A percentile compares a stretch with the other conserved stretches of the same genome.
Conservation (phyloP, 2,329 filamentous ascomycete genomes). For the Calonectria ilicicola region DNA sequence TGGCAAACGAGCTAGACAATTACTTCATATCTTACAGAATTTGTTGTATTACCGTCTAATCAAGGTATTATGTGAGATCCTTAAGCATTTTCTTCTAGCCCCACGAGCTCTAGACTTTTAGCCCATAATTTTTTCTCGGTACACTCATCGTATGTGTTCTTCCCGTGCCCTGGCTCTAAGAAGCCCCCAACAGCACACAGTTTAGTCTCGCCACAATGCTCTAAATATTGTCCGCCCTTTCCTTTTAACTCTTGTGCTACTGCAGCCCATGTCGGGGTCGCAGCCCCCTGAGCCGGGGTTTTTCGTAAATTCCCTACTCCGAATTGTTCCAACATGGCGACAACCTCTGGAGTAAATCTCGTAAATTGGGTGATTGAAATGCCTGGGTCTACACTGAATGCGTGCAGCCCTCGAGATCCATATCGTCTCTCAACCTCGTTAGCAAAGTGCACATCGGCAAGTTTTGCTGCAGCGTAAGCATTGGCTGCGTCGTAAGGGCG, state of each 20-base stretch:
- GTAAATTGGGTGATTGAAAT: not conserved
- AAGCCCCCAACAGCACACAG: not conserved
- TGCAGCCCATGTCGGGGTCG: not conserved
- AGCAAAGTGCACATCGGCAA: not conserved
- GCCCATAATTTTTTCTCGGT: not conserved
- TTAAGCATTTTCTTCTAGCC: not conserved
- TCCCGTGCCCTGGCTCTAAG: not conserved
- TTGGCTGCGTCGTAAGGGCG: not conserved
- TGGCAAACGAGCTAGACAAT: no score
- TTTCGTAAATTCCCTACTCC: not conserved
- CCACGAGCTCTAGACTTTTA: not conserved
- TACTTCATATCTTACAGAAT: no score
- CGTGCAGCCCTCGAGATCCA: not conserved
- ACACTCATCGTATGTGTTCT: not conserved
- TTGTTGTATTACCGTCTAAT: no score
- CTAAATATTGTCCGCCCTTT: not conserved
- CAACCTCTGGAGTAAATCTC: not conserved
- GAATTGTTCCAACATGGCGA: not conserved
- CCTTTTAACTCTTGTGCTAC: constrained; percentile 2
- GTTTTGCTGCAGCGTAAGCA: not conserved
- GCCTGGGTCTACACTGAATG: constrained; percentile 7
- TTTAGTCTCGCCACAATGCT: constrained; percentile 8
- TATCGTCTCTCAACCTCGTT: constrained; percentile 7
- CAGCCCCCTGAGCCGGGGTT: not conserved
- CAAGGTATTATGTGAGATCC: no score